These are phyloP conservation scores for Saturnispora saitoi DNA, from an alignment of 805 yeast species.

Conservation along the genomic window DNA sequence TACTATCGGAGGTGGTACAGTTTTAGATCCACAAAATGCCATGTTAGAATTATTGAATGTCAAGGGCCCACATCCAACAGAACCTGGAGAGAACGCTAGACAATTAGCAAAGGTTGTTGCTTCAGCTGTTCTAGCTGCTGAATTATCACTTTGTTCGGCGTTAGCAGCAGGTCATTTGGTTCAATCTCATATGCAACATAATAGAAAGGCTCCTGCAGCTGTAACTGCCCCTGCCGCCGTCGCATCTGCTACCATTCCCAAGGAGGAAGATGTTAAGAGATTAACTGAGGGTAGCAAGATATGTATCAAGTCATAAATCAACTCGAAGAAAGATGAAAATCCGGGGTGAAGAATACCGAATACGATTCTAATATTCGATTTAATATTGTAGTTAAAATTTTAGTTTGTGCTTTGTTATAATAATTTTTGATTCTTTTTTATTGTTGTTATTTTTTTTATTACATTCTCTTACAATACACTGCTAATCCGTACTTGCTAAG, in stretches of 20 bases:
- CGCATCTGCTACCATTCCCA: conserved; percentile 15
- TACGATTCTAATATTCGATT: background rate
- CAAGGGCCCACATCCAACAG: conserved; percentile 88
- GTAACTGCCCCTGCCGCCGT: conserved; percentile 23
- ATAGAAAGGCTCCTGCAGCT: conserved; percentile 42
- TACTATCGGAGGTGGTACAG: conserved; percentile 98
- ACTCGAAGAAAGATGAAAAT: background rate
- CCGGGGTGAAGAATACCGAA: conserved; percentile 1
- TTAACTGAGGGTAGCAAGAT: conserved; percentile 65
- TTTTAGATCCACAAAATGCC: conserved; percentile 92
- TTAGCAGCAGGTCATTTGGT: conserved; percentile 98
- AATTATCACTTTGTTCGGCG: conserved; percentile 88
- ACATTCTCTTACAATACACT: too few species aligned
- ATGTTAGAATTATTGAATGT: conserved; percentile 93
- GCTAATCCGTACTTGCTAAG: too few species aligned
- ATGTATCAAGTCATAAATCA: conserved; percentile 52
- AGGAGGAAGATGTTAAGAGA: conserved; percentile 34
- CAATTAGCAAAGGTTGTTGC: conserved; percentile 91
- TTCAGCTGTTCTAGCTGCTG: conserved; percentile 92
- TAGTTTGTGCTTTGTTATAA: too few species aligned
- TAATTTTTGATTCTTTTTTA: too few species aligned
- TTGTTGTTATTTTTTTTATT: too few species aligned
- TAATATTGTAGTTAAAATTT: background rate
- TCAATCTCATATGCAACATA: conserved; percentile 94
- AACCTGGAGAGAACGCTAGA: conserved; percentile 91